A percentile compares a stretch with the other conserved stretches of the same genome.
Evolutionary conservation across 345 rosid species (phyloP).

Genomic region (Firmiana major): DNA sequence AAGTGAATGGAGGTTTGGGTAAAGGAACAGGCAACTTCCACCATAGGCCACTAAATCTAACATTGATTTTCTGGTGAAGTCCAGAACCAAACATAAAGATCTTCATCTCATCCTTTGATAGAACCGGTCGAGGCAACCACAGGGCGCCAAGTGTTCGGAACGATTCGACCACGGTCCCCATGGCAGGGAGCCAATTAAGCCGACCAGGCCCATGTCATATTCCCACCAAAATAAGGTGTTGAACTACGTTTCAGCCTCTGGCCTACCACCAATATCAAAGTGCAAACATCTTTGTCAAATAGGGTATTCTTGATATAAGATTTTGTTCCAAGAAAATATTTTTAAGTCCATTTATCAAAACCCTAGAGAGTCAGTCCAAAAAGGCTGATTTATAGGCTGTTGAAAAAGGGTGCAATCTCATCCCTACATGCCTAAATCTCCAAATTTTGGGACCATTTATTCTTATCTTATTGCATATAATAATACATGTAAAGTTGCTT

Average conservation of each 20-base stretch:
- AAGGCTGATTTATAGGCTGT: neutral
- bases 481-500: slow-evolving; percentile 3
- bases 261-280: neutral
- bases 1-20: neutral
- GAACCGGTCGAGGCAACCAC: neutral
- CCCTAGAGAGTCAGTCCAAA: slow-evolving; percentile 6
- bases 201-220: neutral
- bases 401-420: slow-evolving; percentile 18
- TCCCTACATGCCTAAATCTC: slow-evolving; percentile 14
- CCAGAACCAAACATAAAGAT: slow-evolving; percentile 1
- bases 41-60: neutral
- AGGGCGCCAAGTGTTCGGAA: slow-evolving; percentile 1
- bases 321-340: neutral
- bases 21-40: neutral
- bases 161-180: neutral
- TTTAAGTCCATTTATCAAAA: neutral
- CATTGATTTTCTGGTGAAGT: neutral
- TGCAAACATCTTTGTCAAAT: neutral
- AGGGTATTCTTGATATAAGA: neutral
- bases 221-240: neutral
- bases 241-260: neutral
- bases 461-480: slow-evolving; percentile 19
- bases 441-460: slow-evolving; percentile 22
- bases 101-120: too few species aligned
- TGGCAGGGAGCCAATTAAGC: neutral